Evolutionary conservation across 768 basidiomycete genomes (phyloP).

Genomic region (Hygrophorus pudorinus): DNA sequence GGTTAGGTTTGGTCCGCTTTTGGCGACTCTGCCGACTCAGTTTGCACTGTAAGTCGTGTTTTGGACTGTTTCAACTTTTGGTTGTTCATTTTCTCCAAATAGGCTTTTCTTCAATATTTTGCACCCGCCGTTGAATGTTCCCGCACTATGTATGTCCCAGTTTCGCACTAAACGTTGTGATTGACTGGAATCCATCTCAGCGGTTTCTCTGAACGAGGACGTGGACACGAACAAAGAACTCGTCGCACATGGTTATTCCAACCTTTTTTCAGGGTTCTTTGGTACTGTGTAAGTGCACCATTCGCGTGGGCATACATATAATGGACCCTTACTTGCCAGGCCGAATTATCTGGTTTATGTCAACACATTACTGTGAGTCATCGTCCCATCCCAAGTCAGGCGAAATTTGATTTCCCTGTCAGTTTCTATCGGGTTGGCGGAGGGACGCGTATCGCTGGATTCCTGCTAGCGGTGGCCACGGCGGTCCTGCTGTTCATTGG

Average conservation of each 20-base stretch:
- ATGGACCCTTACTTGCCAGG: slow-evolving; percentile 22
- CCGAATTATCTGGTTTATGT: slow-evolving; percentile 87
- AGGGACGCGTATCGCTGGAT: slow-evolving; percentile 70
- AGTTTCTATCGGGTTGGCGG: slow-evolving; percentile 90
- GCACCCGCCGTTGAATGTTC: slow-evolving; percentile 83
- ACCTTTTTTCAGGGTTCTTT: slow-evolving; percentile 67
- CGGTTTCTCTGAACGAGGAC: slow-evolving; percentile 83
- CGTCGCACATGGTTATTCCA: slow-evolving; percentile 87
- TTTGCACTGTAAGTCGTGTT: slow-evolving; percentile 62
- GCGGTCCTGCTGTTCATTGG: slow-evolving; percentile 67
- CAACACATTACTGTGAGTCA: slow-evolving; percentile 60
- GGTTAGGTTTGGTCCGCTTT: slow-evolving; percentile 56
- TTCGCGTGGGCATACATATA: background rate
- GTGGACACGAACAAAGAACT: slow-evolving; percentile 89
- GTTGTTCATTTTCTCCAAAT: background rate
- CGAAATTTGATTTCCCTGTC: slow-evolving; percentile 19
- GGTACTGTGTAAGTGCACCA: slow-evolving; percentile 62
- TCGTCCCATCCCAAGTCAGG: background rate
- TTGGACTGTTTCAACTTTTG: background rate
- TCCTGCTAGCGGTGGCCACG: slow-evolving; percentile 75
- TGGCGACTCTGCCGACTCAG: slow-evolving; percentile 86
- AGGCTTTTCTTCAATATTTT: slow-evolving; percentile 80
- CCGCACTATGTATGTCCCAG: slow-evolving; percentile 59
- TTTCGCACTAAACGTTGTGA: background rate
- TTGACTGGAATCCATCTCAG: slow-evolving; percentile 23